Evolutionary conservation across 345 rosid species (phyloP).

Genomic region (Dimocarpus longan): DNA sequence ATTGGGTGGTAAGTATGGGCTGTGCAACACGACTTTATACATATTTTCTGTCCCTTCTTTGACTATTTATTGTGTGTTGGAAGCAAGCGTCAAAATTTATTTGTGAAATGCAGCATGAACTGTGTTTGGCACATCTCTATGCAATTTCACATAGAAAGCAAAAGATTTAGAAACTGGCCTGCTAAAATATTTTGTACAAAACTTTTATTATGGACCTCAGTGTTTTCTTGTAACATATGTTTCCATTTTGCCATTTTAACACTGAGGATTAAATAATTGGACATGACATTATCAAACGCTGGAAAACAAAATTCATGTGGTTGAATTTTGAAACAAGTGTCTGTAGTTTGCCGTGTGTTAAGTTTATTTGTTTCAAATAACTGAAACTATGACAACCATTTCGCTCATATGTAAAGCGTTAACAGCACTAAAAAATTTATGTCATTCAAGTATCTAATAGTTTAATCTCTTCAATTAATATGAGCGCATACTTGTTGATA

Average conservation of each 20-base stretch:
- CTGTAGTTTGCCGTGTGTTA: background rate
- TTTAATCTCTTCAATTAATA: background rate
- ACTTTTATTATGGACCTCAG: background rate
- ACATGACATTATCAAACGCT: no score
- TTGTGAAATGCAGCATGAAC: background rate
- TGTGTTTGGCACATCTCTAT: background rate
- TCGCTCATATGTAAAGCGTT: background rate
- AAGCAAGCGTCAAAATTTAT: background rate
- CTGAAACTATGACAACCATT: background rate
- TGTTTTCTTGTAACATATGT: background rate
- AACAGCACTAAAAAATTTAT: background rate
- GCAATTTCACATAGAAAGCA: background rate
- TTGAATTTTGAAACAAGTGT: background rate
- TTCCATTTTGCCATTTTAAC: background rate
- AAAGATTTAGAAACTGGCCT: background rate
- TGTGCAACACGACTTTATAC: background rate
- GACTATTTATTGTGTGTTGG: background rate
- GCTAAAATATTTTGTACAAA: background rate
- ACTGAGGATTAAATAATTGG: background rate
- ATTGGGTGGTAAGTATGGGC: slow-evolving; percentile 90
- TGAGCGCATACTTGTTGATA: background rate
- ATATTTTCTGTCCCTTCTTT: background rate
- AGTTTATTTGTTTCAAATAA: no score
- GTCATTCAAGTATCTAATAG: background rate
- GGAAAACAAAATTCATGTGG: background rate